Evolutionary conservation across 192 early-diverging fungal species (phyloP).

Genomic region (Dissophora globulifera): DNA sequence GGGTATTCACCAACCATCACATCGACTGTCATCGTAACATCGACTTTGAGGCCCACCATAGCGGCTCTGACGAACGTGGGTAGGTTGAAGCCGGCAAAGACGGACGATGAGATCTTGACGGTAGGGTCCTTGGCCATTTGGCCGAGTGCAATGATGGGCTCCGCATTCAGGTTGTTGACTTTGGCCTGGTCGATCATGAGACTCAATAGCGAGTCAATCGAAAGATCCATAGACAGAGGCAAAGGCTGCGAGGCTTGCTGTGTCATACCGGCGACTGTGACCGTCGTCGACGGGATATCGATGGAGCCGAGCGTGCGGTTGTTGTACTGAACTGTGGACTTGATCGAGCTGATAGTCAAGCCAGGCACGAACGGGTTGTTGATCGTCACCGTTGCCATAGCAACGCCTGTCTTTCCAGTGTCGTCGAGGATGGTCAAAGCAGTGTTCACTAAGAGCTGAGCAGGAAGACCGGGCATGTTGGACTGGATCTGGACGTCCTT

Average conservation of each 20-base stretch:
- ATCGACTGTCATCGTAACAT: conserved; percentile 56
- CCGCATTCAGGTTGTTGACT: conserved; percentile 54
- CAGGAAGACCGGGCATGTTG: conserved; percentile 60
- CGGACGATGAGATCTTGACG: conserved; percentile 43
- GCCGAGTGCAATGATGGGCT: conserved; percentile 56
- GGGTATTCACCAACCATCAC: conserved; percentile 63
- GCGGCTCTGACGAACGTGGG: conserved; percentile 57
- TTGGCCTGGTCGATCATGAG: conserved; percentile 59
- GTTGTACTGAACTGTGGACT: conserved; percentile 59
- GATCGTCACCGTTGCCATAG: conserved; percentile 59
- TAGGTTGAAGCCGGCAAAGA: conserved; percentile 62
- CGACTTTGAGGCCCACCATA: conserved; percentile 58
- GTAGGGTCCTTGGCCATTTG: conserved; percentile 53
- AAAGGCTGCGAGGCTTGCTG: conserved; percentile 48
- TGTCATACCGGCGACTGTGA: conserved; percentile 54
- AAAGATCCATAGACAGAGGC: conserved; percentile 63
- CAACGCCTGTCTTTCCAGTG: conserved; percentile 58
- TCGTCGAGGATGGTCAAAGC: conserved; percentile 55
- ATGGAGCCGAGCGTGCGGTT: conserved; percentile 58
- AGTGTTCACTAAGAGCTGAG: conserved; percentile 56
- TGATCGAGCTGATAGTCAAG: conserved; percentile 60
- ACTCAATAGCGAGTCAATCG: conserved; percentile 58
- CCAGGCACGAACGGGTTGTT: conserved; percentile 65
- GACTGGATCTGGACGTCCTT: conserved; percentile 52
- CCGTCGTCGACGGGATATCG: conserved; percentile 56